Percentiles rank a stretch among this genome's conserved stretches.
Evolutionary conservation across 2,329 filamentous ascomycete genomes (phyloP).

Genomic region (Colletotrichum simmondsii): DNA sequence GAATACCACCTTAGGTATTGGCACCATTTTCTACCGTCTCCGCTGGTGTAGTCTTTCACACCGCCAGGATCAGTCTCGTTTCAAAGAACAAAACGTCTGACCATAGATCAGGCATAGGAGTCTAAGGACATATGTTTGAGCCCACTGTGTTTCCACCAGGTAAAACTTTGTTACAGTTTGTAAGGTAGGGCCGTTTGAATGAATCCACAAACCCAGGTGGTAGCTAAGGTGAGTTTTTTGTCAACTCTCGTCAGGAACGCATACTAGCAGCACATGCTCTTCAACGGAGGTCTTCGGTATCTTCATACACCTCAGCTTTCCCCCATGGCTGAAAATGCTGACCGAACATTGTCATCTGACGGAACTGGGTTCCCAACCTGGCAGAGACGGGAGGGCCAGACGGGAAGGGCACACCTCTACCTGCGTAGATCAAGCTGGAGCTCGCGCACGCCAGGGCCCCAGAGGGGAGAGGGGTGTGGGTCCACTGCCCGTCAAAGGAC

Average conservation of each 20-base stretch:
- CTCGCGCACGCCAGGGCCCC: neutral
- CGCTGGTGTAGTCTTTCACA: neutral
- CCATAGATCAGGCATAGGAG: neutral
- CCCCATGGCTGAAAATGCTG: neutral
- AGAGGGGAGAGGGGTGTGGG: neutral
- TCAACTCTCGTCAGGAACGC: neutral
- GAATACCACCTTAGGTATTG: neutral
- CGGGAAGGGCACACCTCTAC: neutral
- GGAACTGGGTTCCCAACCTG: conserved; percentile 5
- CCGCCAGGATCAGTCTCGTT: neutral
- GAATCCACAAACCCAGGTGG: neutral
- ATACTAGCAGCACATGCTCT: neutral
- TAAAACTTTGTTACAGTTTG: neutral
- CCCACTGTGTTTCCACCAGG: neutral
- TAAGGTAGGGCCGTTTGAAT: neutral
- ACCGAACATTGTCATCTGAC: conserved; percentile 8
- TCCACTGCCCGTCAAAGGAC: neutral
- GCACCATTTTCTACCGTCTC: neutral
- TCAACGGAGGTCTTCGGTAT: neutral
- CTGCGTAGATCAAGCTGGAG: neutral
- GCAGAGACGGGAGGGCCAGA: neutral
- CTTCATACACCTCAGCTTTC: neutral
- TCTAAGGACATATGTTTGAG: conserved; percentile 5
- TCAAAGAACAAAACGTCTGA: neutral
- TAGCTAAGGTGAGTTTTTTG: neutral